phyloP scores from a whole-genome alignment of 108 stramenopile species.

The Skeletonema menzelii region DNA sequence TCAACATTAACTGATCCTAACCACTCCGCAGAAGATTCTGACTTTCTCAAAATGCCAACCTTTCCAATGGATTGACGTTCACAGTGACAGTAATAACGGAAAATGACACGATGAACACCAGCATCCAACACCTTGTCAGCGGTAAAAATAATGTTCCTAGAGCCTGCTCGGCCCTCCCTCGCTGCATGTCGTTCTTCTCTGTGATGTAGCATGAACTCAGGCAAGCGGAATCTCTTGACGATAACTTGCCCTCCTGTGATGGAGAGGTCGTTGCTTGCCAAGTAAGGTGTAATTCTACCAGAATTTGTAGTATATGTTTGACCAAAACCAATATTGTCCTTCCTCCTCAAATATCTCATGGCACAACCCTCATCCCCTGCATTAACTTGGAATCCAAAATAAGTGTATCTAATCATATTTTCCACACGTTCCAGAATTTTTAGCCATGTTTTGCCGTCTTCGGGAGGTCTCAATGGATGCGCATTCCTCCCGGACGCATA shows the following conservation, averaged over 20 bases:
- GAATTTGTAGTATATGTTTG: neutral
- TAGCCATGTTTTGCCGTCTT: slow-evolving; percentile 1
- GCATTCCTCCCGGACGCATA: slow-evolving; percentile 6
- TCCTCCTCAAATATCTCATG: neutral
- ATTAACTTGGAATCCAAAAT: neutral
- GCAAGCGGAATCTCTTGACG: slow-evolving; percentile 1
- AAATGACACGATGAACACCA: neutral
- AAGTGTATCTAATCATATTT: neutral
- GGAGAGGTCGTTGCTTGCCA: neutral
- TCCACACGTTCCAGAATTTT: neutral
- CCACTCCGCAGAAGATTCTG: neutral
- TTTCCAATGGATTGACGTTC: neutral
- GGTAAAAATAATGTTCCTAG: neutral
- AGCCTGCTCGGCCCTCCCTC: neutral
- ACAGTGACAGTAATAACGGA: neutral
- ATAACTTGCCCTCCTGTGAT: neutral
- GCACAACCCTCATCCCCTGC: neutral
- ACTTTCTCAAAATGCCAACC: neutral
- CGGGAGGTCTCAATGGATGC: neutral
- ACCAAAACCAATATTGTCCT: neutral
- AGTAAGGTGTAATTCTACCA: neutral
- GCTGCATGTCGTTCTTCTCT: neutral
- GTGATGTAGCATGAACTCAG: neutral
- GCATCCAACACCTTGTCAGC: neutral
- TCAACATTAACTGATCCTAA: neutral